Percentiles rank a stretch among this genome's conserved stretches.
Evolutionary conservation across 768 basidiomycete species (phyloP).

Genomic region (Naganishia friedmannii): DNA sequence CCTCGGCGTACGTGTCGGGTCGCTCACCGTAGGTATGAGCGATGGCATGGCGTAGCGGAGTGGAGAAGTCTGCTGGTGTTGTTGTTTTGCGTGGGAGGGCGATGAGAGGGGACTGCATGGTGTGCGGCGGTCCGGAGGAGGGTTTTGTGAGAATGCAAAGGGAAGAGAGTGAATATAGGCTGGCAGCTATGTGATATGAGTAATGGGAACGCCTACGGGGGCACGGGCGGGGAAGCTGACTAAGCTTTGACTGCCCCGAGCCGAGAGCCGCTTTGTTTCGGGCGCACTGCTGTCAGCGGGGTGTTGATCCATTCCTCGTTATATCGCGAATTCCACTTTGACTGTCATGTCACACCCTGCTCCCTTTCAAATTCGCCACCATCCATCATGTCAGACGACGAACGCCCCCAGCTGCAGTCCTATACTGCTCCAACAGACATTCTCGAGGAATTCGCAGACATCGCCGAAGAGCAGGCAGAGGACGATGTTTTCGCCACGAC

Average conservation of each 20-base stretch:
- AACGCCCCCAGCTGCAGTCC: slow-evolving; percentile 62
- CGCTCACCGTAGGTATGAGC: slow-evolving; percentile 88
- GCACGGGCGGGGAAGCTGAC: too few species aligned
- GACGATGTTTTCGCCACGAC: slow-evolving; percentile 67
- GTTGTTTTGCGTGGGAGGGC: slow-evolving; percentile 92
- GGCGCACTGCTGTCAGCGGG: too few species aligned
- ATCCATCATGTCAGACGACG: slow-evolving; percentile 31
- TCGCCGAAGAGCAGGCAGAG: slow-evolving; percentile 87
- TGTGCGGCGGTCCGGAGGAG: neutral
- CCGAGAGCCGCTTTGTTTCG: too few species aligned
- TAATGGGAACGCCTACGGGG: too few species aligned
- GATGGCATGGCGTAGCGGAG: slow-evolving; percentile 78
- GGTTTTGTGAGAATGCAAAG: neutral
- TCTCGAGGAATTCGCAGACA: slow-evolving; percentile 85
- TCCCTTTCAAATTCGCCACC: neutral
- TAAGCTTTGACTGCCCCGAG: too few species aligned
- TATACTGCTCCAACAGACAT: slow-evolving; percentile 91
- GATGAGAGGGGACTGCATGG: slow-evolving; percentile 64
- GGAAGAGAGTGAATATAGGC: neutral
- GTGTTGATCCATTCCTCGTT: too few species aligned
- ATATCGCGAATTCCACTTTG: neutral
- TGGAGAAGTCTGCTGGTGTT: slow-evolving; percentile 93
- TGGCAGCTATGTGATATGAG: too few species aligned
- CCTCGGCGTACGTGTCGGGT: slow-evolving; percentile 80
- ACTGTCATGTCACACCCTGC: neutral